phyloP scores from a whole-genome alignment of 1,284 basidiomycete species.

The Rhizoctonia solani region DNA sequence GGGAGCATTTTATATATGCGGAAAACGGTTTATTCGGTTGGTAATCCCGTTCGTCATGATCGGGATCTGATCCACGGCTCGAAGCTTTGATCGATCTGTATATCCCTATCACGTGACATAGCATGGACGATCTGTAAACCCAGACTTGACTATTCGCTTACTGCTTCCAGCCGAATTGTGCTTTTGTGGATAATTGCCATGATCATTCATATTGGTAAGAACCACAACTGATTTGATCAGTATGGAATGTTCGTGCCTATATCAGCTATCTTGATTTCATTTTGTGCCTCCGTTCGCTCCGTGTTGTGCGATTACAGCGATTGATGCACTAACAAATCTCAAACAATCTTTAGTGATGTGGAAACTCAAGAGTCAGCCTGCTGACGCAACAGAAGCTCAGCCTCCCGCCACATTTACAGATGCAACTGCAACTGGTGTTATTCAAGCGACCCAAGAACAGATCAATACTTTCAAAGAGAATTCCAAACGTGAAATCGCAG shows the following conservation, averaged over 20 bases:
- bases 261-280: background rate
- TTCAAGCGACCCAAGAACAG: slow-evolving; percentile 18
- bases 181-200: background rate
- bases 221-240: background rate
- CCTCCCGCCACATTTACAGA: slow-evolving; percentile 2
- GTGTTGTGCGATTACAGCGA: background rate
- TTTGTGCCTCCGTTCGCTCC: background rate
- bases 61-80: background rate
- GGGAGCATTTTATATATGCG: too few relatives aligned
- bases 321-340: background rate
- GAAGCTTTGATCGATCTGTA: background rate
- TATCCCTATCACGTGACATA: background rate
- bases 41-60: too few relatives aligned
- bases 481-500: slow-evolving; percentile 7
- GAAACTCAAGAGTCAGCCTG: slow-evolving; percentile 19
- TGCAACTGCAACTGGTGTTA: slow-evolving; percentile 12
- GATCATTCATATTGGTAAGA: slow-evolving; percentile 31
- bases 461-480: slow-evolving; percentile 2
- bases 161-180: background rate
- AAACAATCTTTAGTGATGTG: slow-evolving; percentile 14
- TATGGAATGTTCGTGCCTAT: background rate
- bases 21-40: too few relatives aligned
- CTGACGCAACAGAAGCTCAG: background rate
- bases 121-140: background rate
- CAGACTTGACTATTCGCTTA: slow-evolving; percentile 3